Evolutionary conservation across 148 eudicot species (phyloP).

Genomic region (Silene conica): DNA sequence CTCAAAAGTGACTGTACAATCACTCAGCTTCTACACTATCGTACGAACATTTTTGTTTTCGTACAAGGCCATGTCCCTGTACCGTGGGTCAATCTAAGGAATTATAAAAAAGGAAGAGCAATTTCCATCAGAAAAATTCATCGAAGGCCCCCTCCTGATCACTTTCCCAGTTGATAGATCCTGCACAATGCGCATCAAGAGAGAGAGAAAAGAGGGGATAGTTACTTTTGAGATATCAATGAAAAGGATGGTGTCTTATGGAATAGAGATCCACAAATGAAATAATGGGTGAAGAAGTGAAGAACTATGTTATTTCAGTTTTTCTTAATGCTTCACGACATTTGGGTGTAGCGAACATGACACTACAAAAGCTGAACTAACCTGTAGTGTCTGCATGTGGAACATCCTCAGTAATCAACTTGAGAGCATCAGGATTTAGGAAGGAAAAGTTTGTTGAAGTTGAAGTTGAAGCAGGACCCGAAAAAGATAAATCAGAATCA

Average conservation of each 20-base stretch:
- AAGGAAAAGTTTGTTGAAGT: conserved; percentile 53
- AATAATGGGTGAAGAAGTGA: conserved; percentile 11
- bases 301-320: neutral
- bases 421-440: conserved; percentile 55
- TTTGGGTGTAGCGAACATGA: conserved; percentile 20
- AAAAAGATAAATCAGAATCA: conserved; percentile 71
- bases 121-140: conserved; percentile 85
- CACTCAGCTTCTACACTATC: conserved; percentile 16
- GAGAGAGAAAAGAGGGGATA: conserved; percentile 38
- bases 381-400: conserved; percentile 75
- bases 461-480: conserved; percentile 64
- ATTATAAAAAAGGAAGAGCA: conserved; percentile 38
- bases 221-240: conserved; percentile 30
- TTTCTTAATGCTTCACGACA: neutral
- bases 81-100: conserved; percentile 20
- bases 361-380: conserved; percentile 53
- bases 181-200: conserved; percentile 86
- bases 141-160: conserved; percentile 97
- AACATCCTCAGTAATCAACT: conserved; percentile 80
- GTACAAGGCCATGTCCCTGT: conserved; percentile 23
- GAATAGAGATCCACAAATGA: conserved; percentile 22
- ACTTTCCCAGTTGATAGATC: conserved; percentile 81
- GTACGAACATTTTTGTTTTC: conserved; percentile 13
- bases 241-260: conserved; percentile 8
- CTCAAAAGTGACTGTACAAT: conserved; percentile 15